Evolutionary conservation across 1,139 yeast genomes (phyloP).

Genomic region (Geotrichum candidum): DNA sequence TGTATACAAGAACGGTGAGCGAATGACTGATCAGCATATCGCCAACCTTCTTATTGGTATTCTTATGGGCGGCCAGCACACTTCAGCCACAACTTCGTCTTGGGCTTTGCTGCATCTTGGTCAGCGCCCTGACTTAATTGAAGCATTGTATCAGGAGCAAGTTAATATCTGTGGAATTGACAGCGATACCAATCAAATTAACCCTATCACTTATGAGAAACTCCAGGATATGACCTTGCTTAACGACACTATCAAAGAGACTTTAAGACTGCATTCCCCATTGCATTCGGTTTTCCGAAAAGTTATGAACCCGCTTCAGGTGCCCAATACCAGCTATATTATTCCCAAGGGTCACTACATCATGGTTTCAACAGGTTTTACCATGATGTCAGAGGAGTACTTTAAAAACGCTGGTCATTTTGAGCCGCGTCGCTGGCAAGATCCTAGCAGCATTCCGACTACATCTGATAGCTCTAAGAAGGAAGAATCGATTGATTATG

Average conservation of each 20-base stretch:
- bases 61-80: constrained; percentile 98
- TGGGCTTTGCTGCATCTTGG: constrained; percentile 92
- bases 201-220: constrained; percentile 63
- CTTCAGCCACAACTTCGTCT: constrained; percentile 91
- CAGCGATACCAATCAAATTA: constrained; percentile 30
- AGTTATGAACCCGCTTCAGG: constrained; percentile 69
- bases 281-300: constrained; percentile 92
- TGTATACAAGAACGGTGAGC: constrained; percentile 85
- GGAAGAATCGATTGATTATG: constrained; percentile 65
- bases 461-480: constrained; percentile 28
- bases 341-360: constrained; percentile 89
- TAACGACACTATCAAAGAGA: constrained; percentile 82
- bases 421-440: constrained; percentile 83
- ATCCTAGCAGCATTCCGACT: constrained; percentile 39
- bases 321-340: constrained; percentile 72
- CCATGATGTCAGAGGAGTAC: constrained; percentile 67
- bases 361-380: constrained; percentile 88
- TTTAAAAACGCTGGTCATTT: constrained; percentile 65
- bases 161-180: constrained; percentile 53
- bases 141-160: constrained; percentile 71
- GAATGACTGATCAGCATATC: constrained; percentile 91
- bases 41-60: constrained; percentile 91
- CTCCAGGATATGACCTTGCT: constrained; percentile 74
- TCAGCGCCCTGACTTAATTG: constrained; percentile 76
- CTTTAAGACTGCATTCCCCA: constrained; percentile 93